These are phyloP conservation scores for Suzukiozyma palmioleophila DNA, from an alignment of 1,139 yeast genomes.

Conservation along the genomic window DNA sequence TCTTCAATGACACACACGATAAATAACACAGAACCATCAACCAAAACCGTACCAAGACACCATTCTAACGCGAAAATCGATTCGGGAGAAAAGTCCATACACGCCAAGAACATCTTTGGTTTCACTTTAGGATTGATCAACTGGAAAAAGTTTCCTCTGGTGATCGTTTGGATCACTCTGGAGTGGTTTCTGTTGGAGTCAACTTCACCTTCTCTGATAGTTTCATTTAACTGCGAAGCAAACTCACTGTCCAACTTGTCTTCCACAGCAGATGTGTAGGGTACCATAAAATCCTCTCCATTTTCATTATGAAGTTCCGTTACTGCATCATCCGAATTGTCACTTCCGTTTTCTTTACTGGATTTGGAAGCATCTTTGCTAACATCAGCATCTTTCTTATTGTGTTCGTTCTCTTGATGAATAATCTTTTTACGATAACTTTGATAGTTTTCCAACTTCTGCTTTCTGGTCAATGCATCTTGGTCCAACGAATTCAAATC, in stretches of 20 bases:
- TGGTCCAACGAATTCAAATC: slow-evolving; percentile 41
- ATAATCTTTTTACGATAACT: slow-evolving; percentile 48
- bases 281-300: slow-evolving; percentile 42
- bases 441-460: slow-evolving; percentile 41
- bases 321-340: slow-evolving; percentile 6
- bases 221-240: slow-evolving; percentile 56
- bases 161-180: slow-evolving; percentile 61
- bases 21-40: slow-evolving; percentile 79
- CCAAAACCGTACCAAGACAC: slow-evolving; percentile 82
- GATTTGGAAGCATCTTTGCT: slow-evolving; percentile 2
- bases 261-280: slow-evolving; percentile 71
- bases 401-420: slow-evolving; percentile 41
- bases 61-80: slow-evolving; percentile 85
- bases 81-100: slow-evolving; percentile 82
- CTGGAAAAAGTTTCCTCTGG: slow-evolving; percentile 65
- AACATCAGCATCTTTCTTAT: slow-evolving; percentile 2
- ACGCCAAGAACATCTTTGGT: slow-evolving; percentile 69
- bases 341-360: slow-evolving; percentile 3
- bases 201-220: slow-evolving; percentile 57
- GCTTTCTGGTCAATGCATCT: slow-evolving; percentile 42
- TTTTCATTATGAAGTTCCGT: slow-evolving; percentile 8
- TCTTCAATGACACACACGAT: slow-evolving; percentile 77
- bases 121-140: slow-evolving; percentile 45
- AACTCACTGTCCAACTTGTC: slow-evolving; percentile 62
- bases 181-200: slow-evolving; percentile 54